These are phyloP conservation scores for Jatropha multifida DNA, from an alignment of 441 rosid genomes.

Conservation along the genomic window DNA sequence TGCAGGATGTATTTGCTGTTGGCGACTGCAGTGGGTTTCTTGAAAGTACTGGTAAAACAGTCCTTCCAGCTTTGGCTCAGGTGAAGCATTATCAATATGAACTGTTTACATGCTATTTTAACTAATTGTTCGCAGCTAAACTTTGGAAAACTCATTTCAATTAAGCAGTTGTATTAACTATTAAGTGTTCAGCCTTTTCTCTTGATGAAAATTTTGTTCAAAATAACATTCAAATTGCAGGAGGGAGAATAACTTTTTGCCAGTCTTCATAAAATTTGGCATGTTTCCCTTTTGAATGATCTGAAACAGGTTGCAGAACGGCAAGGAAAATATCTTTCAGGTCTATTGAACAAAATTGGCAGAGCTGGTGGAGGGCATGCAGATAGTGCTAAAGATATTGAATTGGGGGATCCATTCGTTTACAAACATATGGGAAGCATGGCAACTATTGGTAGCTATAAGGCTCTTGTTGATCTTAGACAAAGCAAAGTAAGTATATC, in stretches of 20 bases:
- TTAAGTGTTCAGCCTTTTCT: background rate
- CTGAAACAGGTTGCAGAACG: slow-evolving; percentile 78
- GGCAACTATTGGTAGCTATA: slow-evolving; percentile 85
- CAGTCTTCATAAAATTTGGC: background rate
- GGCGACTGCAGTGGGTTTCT: slow-evolving; percentile 94
- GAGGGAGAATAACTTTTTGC: background rate
- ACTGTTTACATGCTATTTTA: background rate
- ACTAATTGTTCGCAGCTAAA: background rate
- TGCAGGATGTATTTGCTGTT: slow-evolving; percentile 72
- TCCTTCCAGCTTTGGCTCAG: slow-evolving; percentile 94
- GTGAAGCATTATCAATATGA: slow-evolving; percentile 24
- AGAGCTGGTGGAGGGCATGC: slow-evolving; percentile 73
- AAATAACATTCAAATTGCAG: background rate
- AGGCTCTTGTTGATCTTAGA: slow-evolving; percentile 87
- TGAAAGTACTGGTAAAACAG: slow-evolving; percentile 71
- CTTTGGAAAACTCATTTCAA: background rate
- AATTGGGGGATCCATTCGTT: slow-evolving; percentile 65
- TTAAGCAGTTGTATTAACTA: background rate
- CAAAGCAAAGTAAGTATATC: slow-evolving; percentile 63
- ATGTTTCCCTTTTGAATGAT: background rate
- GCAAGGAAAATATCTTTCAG: slow-evolving; percentile 78
- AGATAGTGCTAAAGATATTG: slow-evolving; percentile 46
- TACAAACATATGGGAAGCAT: slow-evolving; percentile 93
- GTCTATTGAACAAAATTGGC: slow-evolving; percentile 52
- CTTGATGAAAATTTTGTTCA: background rate